Percentiles rank a stretch among this genome's conserved stretches.
phyloP scores from a whole-genome alignment of 2,329 filamentous ascomycete genomes.

The Capronia coronata region DNA sequence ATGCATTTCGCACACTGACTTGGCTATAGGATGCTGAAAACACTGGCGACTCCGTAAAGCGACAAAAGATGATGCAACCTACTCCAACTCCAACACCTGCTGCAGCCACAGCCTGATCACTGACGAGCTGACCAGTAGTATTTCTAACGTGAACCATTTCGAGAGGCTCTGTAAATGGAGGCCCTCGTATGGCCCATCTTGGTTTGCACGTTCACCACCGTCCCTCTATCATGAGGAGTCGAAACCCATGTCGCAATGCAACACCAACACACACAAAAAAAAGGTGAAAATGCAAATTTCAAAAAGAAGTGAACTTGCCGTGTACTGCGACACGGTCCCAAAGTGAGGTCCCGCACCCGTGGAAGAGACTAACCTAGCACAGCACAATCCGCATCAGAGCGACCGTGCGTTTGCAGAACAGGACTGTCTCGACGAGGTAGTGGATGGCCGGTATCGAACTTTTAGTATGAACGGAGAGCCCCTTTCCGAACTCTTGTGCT shows the following conservation, averaged over 20 bases:
- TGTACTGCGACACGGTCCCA: constrained; percentile 8
- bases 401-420: constrained; percentile 17
- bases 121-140: constrained; percentile 6
- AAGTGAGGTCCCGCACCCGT: constrained; percentile 16
- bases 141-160: not conserved
- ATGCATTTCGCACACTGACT: not conserved
- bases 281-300: constrained; percentile 21
- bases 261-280: constrained; percentile 22
- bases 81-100: constrained; percentile 19
- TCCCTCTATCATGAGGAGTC: not conserved
- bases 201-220: constrained; percentile 2
- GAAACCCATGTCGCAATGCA: constrained; percentile 12
- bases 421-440: constrained; percentile 2
- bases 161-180: not conserved
- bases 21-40: constrained; percentile 8
- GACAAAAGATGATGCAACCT: constrained; percentile 19
- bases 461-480: not conserved
- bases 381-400: constrained; percentile 25
- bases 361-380: constrained; percentile 19
- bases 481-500: not conserved
- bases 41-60: constrained; percentile 16
- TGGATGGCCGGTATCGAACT: not conserved
- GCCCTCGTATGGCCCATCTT: not conserved
- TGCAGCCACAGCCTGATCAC: constrained; percentile 15
- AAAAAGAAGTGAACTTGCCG: constrained; percentile 16